Conservation (phyloP, 768 basidiomycete species). For the Lactarius evosmus region DNA sequence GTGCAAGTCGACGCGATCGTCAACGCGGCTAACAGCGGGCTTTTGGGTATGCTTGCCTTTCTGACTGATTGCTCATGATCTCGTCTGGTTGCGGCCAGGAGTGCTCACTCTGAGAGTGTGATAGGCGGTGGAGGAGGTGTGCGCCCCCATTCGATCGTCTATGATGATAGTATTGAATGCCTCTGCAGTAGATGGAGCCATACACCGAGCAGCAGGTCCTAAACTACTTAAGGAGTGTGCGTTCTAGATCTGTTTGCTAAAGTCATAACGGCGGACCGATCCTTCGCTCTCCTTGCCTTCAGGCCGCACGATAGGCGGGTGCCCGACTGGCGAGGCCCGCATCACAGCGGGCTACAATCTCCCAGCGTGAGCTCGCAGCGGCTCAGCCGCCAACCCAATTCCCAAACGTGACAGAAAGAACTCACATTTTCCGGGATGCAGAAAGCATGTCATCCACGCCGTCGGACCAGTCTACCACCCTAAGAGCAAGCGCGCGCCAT, state of each 20-base stretch:
- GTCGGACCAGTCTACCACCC: conserved; percentile 70
- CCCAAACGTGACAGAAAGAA: not conserved
- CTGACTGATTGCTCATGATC: conserved; percentile 3
- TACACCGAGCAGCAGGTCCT: conserved; percentile 71
- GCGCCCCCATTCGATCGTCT: conserved; percentile 25
- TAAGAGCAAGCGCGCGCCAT: conserved; percentile 44
- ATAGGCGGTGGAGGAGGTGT: conserved; percentile 76
- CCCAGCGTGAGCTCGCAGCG: conserved; percentile 57
- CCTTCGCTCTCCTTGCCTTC: not conserved
- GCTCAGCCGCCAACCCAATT: not conserved
- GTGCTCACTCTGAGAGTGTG: not conserved
- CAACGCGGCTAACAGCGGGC: conserved; percentile 73
- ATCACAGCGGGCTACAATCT: conserved; percentile 75
- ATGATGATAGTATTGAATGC: not conserved
- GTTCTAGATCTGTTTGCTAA: not conserved
- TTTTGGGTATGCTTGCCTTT: conserved; percentile 50
- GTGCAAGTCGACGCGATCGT: conserved; percentile 72
- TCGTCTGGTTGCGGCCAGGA: not conserved
- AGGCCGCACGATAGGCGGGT: conserved; percentile 63
- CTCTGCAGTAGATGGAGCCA: conserved; percentile 71
- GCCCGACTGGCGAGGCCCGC: conserved; percentile 70
- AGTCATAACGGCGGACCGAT: not conserved
- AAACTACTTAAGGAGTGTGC: conserved; percentile 66
- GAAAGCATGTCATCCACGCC: conserved; percentile 73
- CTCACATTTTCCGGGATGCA: conserved; percentile 30